Conservation (phyloP, 176 grass and related monocot species). For the Elaeis guineensis region DNA sequence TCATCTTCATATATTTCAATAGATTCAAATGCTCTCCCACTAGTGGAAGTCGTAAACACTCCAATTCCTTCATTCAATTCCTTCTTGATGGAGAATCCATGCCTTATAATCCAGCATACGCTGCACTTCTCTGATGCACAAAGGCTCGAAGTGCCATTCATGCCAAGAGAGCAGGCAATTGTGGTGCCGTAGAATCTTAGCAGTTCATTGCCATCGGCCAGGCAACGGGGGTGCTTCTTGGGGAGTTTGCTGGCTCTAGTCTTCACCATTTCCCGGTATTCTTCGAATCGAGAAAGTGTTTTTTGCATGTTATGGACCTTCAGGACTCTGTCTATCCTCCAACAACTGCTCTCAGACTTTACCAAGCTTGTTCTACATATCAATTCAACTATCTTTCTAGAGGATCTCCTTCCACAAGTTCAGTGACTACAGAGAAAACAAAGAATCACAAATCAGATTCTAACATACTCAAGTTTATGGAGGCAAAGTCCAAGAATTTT, state of each 20-base stretch:
- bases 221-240: slow-evolving; percentile 3
- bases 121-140: background rate
- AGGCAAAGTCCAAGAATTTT: too few relatives aligned
- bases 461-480: too few relatives aligned
- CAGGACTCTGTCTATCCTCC: slow-evolving; percentile 6
- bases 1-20: slow-evolving; percentile 24
- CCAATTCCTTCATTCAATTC: slow-evolving; percentile 34
- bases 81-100: slow-evolving; percentile 27
- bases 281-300: slow-evolving; percentile 3
- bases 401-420: slow-evolving; percentile 94
- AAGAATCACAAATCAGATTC: too few relatives aligned
- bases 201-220: slow-evolving; percentile 2
- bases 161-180: background rate
- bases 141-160: background rate
- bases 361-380: slow-evolving; percentile 90
- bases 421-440: slow-evolving; percentile 44
- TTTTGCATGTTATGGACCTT: slow-evolving; percentile 14
- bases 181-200: slow-evolving; percentile 7
- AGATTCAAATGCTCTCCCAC: slow-evolving; percentile 65
- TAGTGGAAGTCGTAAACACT: slow-evolving; percentile 89
- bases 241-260: background rate
- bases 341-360: slow-evolving; percentile 71
- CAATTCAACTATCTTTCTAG: slow-evolving; percentile 93
- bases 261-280: slow-evolving; percentile 10
- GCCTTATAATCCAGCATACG: slow-evolving; percentile 1